Percentiles rank a stretch among this genome's conserved stretches.
Evolutionary conservation across 1,284 basidiomycete species (phyloP).

Genomic region (Malassezia sp.): DNA sequence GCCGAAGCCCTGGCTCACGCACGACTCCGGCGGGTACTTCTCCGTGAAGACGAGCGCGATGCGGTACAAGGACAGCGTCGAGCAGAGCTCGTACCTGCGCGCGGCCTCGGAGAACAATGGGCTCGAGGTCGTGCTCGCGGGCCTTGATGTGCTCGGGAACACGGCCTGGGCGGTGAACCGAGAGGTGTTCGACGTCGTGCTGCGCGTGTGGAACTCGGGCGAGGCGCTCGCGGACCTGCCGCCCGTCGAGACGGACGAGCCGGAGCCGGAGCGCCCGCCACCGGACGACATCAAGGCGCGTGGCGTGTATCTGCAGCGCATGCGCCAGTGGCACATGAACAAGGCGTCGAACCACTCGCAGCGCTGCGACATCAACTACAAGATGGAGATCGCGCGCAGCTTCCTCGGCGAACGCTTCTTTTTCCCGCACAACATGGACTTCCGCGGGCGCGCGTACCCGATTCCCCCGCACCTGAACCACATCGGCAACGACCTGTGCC

Average conservation of each 20-base stretch:
- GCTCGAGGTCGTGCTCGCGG: constrained; percentile 74
- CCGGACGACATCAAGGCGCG: constrained; percentile 61
- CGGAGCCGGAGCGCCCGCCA: constrained; percentile 55
- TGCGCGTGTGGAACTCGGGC: constrained; percentile 66
- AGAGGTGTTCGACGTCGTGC: constrained; percentile 61
- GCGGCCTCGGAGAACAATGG: constrained; percentile 65
- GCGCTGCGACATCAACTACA: constrained; percentile 88
- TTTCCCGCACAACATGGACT: constrained; percentile 94
- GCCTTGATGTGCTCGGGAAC: constrained; percentile 75
- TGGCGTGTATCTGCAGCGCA: constrained; percentile 55
- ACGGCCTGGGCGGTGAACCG: constrained; percentile 87
- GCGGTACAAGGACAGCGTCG: constrained; percentile 82
- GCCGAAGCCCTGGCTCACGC: constrained; percentile 73
- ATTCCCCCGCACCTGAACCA: constrained; percentile 92
- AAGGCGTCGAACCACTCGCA: constrained; percentile 58
- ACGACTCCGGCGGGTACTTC: constrained; percentile 74
- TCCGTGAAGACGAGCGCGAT: constrained; percentile 51
- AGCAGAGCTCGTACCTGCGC: constrained; percentile 71
- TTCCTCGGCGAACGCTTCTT: constrained; percentile 79
- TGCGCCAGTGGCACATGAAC: constrained; percentile 53
- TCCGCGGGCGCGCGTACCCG: constrained; percentile 92
- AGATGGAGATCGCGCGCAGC: constrained; percentile 86
- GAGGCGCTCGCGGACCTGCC: constrained; percentile 49
- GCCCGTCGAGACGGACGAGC: constrained; percentile 24
- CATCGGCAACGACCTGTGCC: constrained; percentile 85